Base-by-base conservation (phyloP, 2,329 filamentous ascomycete genomes). In the Cladophialophora chaetospira region DNA sequence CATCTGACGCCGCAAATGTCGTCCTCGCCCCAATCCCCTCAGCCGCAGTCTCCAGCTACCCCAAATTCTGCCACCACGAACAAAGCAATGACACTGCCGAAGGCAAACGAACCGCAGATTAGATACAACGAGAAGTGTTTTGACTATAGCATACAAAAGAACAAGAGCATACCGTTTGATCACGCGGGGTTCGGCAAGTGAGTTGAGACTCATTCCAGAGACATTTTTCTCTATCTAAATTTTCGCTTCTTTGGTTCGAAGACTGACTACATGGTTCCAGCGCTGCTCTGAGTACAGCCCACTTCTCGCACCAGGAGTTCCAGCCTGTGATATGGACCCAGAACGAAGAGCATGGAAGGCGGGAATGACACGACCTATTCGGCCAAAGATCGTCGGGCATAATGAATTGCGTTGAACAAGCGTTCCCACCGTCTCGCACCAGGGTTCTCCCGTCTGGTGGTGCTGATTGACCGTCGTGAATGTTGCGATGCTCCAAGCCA, bases 251-350 rank as follows among this genome's bases (percentile, higher is more conserved):
- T 47, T 21, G 23, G 25, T 52, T 10, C 42, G 11, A 38, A 25
- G 3, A 26, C 5, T 23, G 17, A 13, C 21, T 25, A n/a, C n/a
- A n/a, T n/a, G n/a, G 11, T 9, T 47, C 23, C 36, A 77, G 75
- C 58, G 77, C 74, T 9, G 71, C 74, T 6, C 72, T 74, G 67
- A 75, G 76, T 61, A 72, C 75, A 60, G 73, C 75, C 42, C 73
- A 79, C 65, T 77, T 77, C 64, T 70, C 74, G 53, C 74, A 78
- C 59, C 66, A 72, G 28, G 69, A 78, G 53, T 76, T 79, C 54
- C 70, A 78, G 57, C 75, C 75, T 11, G 72, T 73, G 29, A 73
- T 76, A 55, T 77, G 72, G 70, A 72, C 72, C 36, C 73, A 74
- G n/a, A 69, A 68, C 46, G 72, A 76, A 15, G 57, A 63, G 31